Evolutionary conservation across 225 moss, liverwort and hornwort genomes (phyloP), one percentile per base, ranked within the genome.

Genomic region (Rhytidiadelphus loreus): DNA sequence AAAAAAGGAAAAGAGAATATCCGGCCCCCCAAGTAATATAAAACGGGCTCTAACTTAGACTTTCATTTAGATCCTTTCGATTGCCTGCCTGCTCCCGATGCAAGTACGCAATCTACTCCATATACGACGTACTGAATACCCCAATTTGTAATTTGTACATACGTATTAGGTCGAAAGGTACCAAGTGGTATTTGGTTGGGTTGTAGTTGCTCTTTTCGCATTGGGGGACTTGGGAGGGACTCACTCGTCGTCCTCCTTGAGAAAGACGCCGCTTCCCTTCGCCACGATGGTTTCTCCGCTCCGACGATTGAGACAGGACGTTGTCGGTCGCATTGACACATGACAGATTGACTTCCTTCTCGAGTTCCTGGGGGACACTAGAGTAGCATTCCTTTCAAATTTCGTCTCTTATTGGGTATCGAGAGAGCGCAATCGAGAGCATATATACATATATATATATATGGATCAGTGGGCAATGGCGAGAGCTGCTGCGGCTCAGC

Each of bases 401-500:
- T 60, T 85, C 80, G 25, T n/a, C 24, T 39, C 33, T 53, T 41
- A 26, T 12, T 22, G 63, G 30, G 53, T 62, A 26, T 71, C 71
- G 85, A n/a, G n/a, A n/a, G 44, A 69, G 89, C 71, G 80, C 85
- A 85, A 80, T 85, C 71, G 89, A 41, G 85, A 52, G 77, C 24
- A 55, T 29, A 24, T n/a, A n/a, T n/a, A n/a, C n/a, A n/a, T n/a
- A n/a, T n/a, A n/a, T n/a, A n/a, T n/a, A n/a, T n/a, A n/a, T n/a
- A 94, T 94, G 94, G 94, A 94, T 90, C 94, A 94, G 86, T 94
- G 94, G 94, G 89, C 89, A 26, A 89, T 94, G 94, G 90, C 86
- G 13, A 91, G 94, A 92, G 91, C 90, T 70, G 89, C 92, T 83
- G 92, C 84, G 81, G 78, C 53, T 52, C 88, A 88, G 30, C 86